Percentiles rank a stretch among this genome's conserved stretches.
These are phyloP conservation scores for Melaleuca alternifolia DNA, from an alignment of 345 rosid genomes.

Conservation along the genomic window DNA sequence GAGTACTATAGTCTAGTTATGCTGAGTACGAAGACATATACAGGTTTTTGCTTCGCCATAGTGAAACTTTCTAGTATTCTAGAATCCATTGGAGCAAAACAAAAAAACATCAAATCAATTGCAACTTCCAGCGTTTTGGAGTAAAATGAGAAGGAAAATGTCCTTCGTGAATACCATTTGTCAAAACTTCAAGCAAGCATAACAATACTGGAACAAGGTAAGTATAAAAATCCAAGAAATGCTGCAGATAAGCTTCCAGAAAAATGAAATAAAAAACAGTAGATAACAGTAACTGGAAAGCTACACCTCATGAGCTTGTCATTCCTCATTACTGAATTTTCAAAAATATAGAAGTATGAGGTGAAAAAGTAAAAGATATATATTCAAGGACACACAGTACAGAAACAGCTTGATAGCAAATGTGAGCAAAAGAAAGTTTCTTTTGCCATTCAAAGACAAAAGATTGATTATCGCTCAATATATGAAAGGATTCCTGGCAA, in stretches of 20 bases:
- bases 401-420: background rate
- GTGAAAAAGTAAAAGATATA: background rate
- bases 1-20: background rate
- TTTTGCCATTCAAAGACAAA: background rate
- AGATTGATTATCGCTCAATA: background rate
- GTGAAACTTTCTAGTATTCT: background rate
- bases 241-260: background rate
- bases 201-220: background rate
- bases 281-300: background rate
- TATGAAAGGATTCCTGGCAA: background rate
- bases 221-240: background rate
- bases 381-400: background rate
- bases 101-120: background rate
- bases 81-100: background rate
- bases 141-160: background rate
- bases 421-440: background rate
- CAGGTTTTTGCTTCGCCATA: background rate
- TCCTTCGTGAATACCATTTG: background rate
- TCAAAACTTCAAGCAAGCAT: background rate
- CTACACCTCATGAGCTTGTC: background rate
- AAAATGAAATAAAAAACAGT: background rate
- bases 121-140: background rate
- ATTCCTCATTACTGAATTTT: background rate
- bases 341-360: background rate
- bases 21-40: background rate